These are phyloP conservation scores for Pterulicium gracile DNA, from an alignment of 1,284 basidiomycete species.

Conservation along the genomic window DNA sequence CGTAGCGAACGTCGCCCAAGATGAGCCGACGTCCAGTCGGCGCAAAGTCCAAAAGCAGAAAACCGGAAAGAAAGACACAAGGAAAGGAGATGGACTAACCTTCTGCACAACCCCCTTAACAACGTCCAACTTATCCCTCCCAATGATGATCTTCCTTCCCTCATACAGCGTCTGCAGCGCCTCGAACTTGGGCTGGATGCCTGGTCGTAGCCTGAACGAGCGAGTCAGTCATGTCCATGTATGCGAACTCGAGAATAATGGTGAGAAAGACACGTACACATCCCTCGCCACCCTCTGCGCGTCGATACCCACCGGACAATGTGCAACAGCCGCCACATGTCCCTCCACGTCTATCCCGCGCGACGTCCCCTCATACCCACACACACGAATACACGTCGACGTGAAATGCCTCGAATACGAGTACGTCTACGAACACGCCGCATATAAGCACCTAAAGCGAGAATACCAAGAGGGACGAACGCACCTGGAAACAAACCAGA, in stretches of 20 bases:
- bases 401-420: constrained; percentile 95
- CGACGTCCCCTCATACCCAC: constrained; percentile 84
- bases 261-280: constrained; percentile 36
- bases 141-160: constrained; percentile 98
- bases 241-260: constrained; percentile 6
- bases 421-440: constrained; percentile 53
- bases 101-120: constrained; percentile 98
- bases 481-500: constrained; percentile 84
- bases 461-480: constrained; percentile 6
- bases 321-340: constrained; percentile 74
- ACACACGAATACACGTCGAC: constrained; percentile 91
- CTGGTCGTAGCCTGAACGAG: constrained; percentile 49
- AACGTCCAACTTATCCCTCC: constrained; percentile 97
- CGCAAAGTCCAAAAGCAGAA: too few species aligned
- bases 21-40: too few species aligned
- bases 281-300: constrained; percentile 83
- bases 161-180: constrained; percentile 82
- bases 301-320: constrained; percentile 98
- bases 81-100: constrained; percentile 24
- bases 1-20: too few species aligned
- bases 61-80: constrained; percentile 3
- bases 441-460: background rate
- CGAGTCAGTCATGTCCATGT: constrained; percentile 4
- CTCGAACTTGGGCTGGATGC: constrained; percentile 83
- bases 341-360: constrained; percentile 87